Percentiles rank a stretch among this genome's conserved stretches.
Evolutionary conservation across 306 rosid species (phyloP).

Genomic region (Astragalus glycyphyllos): DNA sequence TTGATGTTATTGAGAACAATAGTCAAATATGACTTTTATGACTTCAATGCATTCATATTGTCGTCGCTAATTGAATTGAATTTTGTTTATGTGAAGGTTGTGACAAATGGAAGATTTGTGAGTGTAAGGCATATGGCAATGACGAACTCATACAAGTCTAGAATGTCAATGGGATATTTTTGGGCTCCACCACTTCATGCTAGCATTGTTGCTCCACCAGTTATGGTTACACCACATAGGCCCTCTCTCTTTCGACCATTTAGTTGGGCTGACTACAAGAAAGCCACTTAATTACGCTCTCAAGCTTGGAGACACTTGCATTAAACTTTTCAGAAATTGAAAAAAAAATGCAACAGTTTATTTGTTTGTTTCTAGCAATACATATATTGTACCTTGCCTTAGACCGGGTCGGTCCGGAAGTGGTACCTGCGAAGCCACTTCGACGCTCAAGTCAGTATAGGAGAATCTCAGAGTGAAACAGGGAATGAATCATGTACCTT

Average conservation of each 20-base stretch:
- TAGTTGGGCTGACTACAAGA: constrained; percentile 88
- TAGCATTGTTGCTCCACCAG: constrained; percentile 55
- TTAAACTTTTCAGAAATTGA: constrained; percentile 55
- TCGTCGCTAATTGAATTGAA: background rate
- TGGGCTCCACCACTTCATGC: constrained; percentile 69
- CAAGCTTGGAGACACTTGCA: constrained; percentile 67
- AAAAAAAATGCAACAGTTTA: background rate
- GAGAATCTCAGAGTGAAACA: too few species aligned
- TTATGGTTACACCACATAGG: constrained; percentile 56
- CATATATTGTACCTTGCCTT: too few species aligned
- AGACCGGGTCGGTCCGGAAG: too few species aligned
- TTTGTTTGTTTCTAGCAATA: constrained; percentile 2
- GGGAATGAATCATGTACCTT: too few species aligned
- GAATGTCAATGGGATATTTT: constrained; percentile 76
- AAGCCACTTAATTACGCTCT: constrained; percentile 61
- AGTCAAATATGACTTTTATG: too few species aligned
- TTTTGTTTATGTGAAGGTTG: constrained; percentile 53
- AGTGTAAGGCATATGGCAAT: constrained; percentile 82
- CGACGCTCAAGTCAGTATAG: too few species aligned
- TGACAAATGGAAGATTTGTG: constrained; percentile 84
- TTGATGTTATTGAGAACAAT: too few species aligned
- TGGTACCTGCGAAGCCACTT: too few species aligned
- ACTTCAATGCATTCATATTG: too few species aligned
- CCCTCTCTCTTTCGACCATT: constrained; percentile 67
- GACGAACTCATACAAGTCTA: constrained; percentile 51